Conservation (phyloP, 495 filamentous ascomycete genomes). For the Hamigera avellanea region DNA sequence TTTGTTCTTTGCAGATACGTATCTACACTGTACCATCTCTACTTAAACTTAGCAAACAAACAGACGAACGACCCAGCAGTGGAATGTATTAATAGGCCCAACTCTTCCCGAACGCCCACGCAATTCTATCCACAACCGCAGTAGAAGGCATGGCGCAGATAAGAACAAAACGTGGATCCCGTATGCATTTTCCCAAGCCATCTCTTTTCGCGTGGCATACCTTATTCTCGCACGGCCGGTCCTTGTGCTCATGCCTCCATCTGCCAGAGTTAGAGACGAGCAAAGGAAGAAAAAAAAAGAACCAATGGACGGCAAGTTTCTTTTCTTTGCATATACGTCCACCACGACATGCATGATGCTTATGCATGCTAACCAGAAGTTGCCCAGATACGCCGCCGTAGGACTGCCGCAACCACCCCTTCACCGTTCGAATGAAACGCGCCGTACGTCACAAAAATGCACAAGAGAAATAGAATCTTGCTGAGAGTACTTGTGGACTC, state of each 20-base stretch:
- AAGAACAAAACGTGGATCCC: neutral
- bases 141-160: neutral
- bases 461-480: neutral
- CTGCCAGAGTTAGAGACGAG: neutral
- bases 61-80: no score
- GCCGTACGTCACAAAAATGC: slow-evolving; percentile 5
- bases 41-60: no score
- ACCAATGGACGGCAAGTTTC: no score
- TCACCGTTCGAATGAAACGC: slow-evolving; percentile 8
- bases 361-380: slow-evolving; percentile 2
- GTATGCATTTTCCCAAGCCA: neutral
- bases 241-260: neutral
- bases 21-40: no score
- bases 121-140: neutral
- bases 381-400: slow-evolving; percentile 1
- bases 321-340: no score
- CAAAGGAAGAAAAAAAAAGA: no score
- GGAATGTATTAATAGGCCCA: neutral
- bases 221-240: no score
- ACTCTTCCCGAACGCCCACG: slow-evolving; percentile 1
- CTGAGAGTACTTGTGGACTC: neutral
- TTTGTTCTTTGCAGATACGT: no score
- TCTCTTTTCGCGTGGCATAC: neutral
- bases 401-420: neutral
- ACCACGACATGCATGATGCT: slow-evolving; percentile 1